phyloP scores from a whole-genome alignment of 768 basidiomycete genomes.

The Lactarius deliciosus region DNA sequence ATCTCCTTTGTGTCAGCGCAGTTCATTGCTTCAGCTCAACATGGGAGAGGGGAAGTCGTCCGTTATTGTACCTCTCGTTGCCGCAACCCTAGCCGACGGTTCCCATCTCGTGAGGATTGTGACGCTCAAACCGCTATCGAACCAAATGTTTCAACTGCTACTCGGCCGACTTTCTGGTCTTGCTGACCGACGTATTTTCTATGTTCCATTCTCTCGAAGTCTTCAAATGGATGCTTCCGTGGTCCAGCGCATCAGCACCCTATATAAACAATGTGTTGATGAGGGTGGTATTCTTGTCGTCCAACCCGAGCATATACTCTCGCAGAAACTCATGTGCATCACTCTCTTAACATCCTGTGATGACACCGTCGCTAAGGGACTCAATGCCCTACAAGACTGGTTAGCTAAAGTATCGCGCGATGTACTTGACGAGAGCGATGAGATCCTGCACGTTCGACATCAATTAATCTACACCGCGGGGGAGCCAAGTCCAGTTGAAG shows the following conservation, averaged over 20 bases:
- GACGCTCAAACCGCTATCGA: conserved; percentile 46
- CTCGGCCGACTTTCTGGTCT: conserved; percentile 45
- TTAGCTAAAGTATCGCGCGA: not conserved
- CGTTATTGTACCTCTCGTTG: conserved; percentile 51
- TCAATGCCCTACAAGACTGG: not conserved
- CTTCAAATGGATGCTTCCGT: conserved; percentile 32
- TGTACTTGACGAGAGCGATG: conserved; percentile 25
- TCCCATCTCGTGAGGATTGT: conserved; percentile 47
- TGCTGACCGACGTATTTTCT: conserved; percentile 47
- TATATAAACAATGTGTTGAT: conserved; percentile 42
- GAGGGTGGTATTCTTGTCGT: conserved; percentile 44
- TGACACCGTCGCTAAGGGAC: not conserved
- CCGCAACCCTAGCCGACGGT: conserved; percentile 43
- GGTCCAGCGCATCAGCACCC: conserved; percentile 30
- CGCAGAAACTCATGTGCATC: conserved; percentile 48
- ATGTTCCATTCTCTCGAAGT: conserved; percentile 49
- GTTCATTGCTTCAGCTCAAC: conserved; percentile 50
- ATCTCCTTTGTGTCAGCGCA: conserved; percentile 38
- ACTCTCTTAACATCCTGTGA: conserved; percentile 17
- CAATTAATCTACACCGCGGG: conserved; percentile 51
- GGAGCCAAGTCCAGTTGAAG: conserved; percentile 39
- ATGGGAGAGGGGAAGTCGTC: conserved; percentile 59
- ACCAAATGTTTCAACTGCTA: conserved; percentile 51
- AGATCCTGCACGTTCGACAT: conserved; percentile 47
- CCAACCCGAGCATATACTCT: conserved; percentile 57